These are phyloP conservation scores for Fusarium brevicatenulatum DNA, from an alignment of 2,329 filamentous ascomycete genomes.

Conservation along the genomic window DNA sequence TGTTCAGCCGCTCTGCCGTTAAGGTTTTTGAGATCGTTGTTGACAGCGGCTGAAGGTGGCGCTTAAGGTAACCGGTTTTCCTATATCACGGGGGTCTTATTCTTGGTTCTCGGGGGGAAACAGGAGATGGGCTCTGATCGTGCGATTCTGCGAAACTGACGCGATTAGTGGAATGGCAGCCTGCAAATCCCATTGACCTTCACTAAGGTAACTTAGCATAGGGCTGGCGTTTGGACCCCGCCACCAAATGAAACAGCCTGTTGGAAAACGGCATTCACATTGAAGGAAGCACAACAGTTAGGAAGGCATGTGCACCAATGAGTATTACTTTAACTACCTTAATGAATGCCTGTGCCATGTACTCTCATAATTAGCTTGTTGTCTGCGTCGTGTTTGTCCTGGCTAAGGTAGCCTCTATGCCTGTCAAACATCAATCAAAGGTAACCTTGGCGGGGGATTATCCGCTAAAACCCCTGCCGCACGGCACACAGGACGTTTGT, in stretches of 20 bases:
- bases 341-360: background rate
- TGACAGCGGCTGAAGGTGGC: background rate
- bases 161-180: background rate
- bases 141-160: background rate
- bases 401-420: background rate
- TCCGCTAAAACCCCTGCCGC: background rate
- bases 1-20: background rate
- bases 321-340: background rate
- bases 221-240: background rate
- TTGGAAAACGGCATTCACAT: background rate
- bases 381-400: background rate
- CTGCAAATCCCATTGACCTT: background rate
- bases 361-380: background rate
- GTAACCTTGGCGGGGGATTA: background rate
- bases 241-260: background rate
- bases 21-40: background rate
- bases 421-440: background rate
- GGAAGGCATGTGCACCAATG: background rate
- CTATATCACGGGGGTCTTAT: background rate
- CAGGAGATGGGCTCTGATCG: background rate
- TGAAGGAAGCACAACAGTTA: background rate
- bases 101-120: background rate
- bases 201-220: background rate
- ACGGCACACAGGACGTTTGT: background rate
- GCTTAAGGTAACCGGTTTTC: background rate